These are phyloP conservation scores for Suillus clintonianus DNA, from an alignment of 768 basidiomycete species.

Conservation along the genomic window DNA sequence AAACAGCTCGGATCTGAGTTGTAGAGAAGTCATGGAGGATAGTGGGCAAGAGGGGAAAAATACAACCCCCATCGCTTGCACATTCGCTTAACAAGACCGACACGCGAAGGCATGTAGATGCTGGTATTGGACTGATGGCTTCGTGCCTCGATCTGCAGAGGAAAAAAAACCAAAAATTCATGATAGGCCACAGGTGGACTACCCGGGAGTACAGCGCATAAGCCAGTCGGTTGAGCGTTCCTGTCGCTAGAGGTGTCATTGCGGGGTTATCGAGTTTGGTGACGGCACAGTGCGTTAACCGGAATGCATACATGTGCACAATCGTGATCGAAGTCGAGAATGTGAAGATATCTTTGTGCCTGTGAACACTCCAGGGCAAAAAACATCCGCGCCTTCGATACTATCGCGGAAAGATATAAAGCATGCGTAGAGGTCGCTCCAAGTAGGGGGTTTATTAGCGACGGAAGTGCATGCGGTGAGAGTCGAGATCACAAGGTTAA, in stretches of 20 bases:
- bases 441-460: not conserved
- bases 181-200: not conserved
- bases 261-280: not conserved
- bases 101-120: not conserved
- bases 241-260: not conserved
- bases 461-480: not conserved
- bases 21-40: constrained; percentile 1
- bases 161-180: not conserved
- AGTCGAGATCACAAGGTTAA: not conserved
- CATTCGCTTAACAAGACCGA: not conserved
- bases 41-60: not conserved
- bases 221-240: not conserved
- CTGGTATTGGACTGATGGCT: not conserved
- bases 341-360: not conserved
- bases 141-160: not conserved
- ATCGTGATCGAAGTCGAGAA: not conserved
- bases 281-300: not conserved
- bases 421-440: not conserved
- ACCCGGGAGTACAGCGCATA: not conserved
- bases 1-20: constrained; percentile 2
- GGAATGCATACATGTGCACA: not conserved
- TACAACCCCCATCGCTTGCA: not conserved
- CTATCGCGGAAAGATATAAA: not conserved
- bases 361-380: not conserved
- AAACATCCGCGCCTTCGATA: not conserved